Base-by-base conservation (phyloP, 495 filamentous ascomycete species). In the Mytilinidion resinicola region DNA sequence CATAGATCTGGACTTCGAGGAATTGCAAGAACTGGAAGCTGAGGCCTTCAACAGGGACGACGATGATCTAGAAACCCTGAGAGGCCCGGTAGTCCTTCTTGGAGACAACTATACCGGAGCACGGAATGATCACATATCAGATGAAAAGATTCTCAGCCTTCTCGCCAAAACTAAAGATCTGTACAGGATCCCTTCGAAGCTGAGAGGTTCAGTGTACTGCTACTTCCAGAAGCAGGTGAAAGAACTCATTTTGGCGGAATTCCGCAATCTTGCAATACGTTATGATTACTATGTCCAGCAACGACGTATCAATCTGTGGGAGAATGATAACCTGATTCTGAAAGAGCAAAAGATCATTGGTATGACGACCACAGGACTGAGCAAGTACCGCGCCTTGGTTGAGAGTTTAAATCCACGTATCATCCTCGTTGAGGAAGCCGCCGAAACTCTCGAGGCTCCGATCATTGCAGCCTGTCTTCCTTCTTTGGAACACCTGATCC, bases 291-390 rank as follows among this genome's bases (percentile, higher is more conserved):
- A 51, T 19, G 71, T 73, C 17, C 64, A 69, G 17, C 67, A 77
- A 0, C 64, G 79, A 0, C 73, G 76, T 21, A 75, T 85, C 35
- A 77, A 81, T 3, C 76, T 69, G 51, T 82, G 79, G 80, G 81
- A 88, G 70, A 55, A 73, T 57, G 75, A 86, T 65, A 60, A 72
- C 50, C 62, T 69, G 9, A 67, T 81, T 21, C 70, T 88, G 3
- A 66, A 72, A 47, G 60, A 74, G 4, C 73, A 80, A 8, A 87
- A 82, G 61, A 56, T 90, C 1, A 74, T 91, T 51, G 88, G 87
- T 9, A 80, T 88, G 77, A 91, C 88, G 6, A 87, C 84, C 0
- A 90, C 92, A 0, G 93, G 93, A 4, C 69, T 96, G n/a, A 89
- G 84, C 66, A 96, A 96, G 64, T 91, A 93, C 60, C 82, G 92